Evolutionary conservation across 2,329 filamentous ascomycete species (phyloP), one percentile per base, ranked within the genome.

Genomic region (Fusarium hostae): DNA sequence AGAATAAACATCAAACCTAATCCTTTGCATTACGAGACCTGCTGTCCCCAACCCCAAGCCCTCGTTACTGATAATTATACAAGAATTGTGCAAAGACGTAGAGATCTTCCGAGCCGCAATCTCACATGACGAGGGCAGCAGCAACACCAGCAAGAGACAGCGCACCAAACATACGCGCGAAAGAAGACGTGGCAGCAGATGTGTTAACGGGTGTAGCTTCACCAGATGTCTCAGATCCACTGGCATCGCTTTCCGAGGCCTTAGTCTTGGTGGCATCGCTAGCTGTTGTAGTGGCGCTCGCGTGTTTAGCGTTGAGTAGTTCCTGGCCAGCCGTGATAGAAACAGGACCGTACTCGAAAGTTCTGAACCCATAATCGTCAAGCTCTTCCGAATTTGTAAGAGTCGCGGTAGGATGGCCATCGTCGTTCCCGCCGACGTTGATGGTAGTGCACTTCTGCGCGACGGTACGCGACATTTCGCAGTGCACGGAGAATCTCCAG

Each of bases 401-500:
- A 8, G 55, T 52, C 4, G 54, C 40, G 22, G 63, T 66, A 2
- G 63, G 63, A 10, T 45, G 35, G 2, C 55, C 63, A 7, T 66
- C 63, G 13, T 66, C 15, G 24, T 66, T 66, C 9, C 63, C 62
- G 12, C 63, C 63, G 2, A 61, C 8, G 7, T 66, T 66, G 26
- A 39, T 54, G 1, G 63, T 66, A 5, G 55, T 61, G 15, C 63
- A 66, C 13, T 52, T 34, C n/a, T 35, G 26, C 0, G 63, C 54
- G 6, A 66, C 15, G 7, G 54, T 67, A 7, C 47, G 43, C 9
- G 54, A 66, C 63, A 66, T 66, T 2, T 66, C 41, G 35, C 63
- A 66, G 35, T 67, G 63, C 3, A 67, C 15, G 11, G 63, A 67
- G 28, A 66, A 61, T 2, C 11, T 40, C 62, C 63, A 66, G 24